phyloP scores from a whole-genome alignment of 305 asterid species.

The Solanum hybrid region DNA sequence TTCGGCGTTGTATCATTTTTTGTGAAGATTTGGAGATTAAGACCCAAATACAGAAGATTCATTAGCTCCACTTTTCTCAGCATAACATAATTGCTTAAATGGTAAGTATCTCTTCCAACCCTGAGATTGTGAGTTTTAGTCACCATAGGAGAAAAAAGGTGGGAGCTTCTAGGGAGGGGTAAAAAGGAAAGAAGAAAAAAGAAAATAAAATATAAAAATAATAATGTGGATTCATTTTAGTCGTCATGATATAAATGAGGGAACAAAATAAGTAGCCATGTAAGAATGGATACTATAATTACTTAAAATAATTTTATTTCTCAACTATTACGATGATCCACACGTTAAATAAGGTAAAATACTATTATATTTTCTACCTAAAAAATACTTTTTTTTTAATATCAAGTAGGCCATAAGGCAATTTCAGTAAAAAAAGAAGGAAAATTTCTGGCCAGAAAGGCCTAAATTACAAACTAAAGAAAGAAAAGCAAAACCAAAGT shows the following conservation, averaged over 20 bases:
- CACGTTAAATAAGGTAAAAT: not conserved
- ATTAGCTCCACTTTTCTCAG: not conserved
- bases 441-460: not conserved
- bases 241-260: not conserved
- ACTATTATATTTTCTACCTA: not conserved
- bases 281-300: not conserved
- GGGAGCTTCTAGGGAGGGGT: not conserved
- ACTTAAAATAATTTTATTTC: not conserved
- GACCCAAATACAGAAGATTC: not conserved
- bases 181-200: not conserved
- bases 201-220: not conserved
- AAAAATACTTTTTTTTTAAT: too few species aligned
- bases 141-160: not conserved
- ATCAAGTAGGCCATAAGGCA: not conserved
- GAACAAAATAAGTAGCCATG: not conserved
- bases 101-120: not conserved
- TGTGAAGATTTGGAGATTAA: not conserved
- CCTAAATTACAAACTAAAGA: not conserved
- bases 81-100: too few species aligned
- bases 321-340: not conserved
- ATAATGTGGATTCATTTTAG: not conserved
- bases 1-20: not conserved
- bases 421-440: not conserved
- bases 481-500: not conserved
- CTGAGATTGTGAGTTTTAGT: not conserved